These are phyloP conservation scores for Falciphora oryzae DNA, from an alignment of 2,329 filamentous ascomycete species.

Conservation along the genomic window DNA sequence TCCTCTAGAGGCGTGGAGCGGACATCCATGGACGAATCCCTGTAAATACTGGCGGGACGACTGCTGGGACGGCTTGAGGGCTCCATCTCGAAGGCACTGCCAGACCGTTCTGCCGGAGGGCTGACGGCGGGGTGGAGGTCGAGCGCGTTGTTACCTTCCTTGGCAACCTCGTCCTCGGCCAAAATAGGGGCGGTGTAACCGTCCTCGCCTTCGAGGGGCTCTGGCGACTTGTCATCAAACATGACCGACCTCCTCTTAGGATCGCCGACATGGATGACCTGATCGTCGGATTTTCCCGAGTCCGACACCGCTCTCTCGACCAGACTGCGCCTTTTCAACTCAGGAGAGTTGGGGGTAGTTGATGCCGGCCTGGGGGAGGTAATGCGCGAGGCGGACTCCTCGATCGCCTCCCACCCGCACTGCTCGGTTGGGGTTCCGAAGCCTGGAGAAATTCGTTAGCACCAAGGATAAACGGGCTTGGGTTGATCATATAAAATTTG, in stretches of 20 bases:
- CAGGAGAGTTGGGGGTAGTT: constrained; percentile 31
- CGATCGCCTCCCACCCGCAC: constrained; percentile 79
- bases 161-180: constrained; percentile 79
- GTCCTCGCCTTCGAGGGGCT: constrained; percentile 41
- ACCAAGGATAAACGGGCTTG: neutral
- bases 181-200: constrained; percentile 73
- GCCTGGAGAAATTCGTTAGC: constrained; percentile 32
- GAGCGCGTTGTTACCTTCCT: constrained; percentile 57
- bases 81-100: constrained; percentile 51
- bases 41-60: constrained; percentile 55
- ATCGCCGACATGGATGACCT: constrained; percentile 74
- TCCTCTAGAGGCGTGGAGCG: constrained; percentile 71
- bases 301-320: constrained; percentile 23
- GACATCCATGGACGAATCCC: constrained; percentile 45
- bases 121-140: constrained; percentile 75
- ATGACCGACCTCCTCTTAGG: constrained; percentile 41
- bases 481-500: constrained; percentile 40
- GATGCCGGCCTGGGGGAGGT: constrained; percentile 58
- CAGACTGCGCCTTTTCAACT: constrained; percentile 21
- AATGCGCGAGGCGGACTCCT: constrained; percentile 75
- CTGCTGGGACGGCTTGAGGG: constrained; percentile 15
- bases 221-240: constrained; percentile 34
- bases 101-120: constrained; percentile 60
- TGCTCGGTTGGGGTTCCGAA: constrained; percentile 83
- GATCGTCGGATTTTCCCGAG: constrained; percentile 40